Conservation (phyloP, 208 protist genomes). For the Trypanosoma theileri region DNA sequence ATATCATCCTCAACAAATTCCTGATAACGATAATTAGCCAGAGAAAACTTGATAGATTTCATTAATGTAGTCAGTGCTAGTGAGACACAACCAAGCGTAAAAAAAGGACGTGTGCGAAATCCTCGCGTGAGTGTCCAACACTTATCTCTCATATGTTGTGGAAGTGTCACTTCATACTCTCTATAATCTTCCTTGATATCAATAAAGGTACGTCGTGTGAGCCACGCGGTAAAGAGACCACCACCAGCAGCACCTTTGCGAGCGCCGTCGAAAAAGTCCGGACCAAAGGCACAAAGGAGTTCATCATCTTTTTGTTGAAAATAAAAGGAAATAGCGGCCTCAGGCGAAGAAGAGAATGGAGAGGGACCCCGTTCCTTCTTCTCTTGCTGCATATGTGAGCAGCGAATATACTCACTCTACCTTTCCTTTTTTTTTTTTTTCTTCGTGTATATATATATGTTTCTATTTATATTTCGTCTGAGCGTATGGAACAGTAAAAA, state of each 20-base stretch:
- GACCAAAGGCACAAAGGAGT: conserved; percentile 74
- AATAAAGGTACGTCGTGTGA: conserved; percentile 43
- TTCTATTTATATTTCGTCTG: too few relatives aligned
- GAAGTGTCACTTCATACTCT: conserved; percentile 45
- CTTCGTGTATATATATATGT: not conserved
- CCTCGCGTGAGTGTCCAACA: conserved; percentile 48
- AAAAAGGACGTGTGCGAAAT: conserved; percentile 68
- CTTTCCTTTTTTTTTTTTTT: not conserved
- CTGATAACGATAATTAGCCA: conserved; percentile 63
- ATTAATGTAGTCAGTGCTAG: conserved; percentile 55
- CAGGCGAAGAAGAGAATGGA: too few relatives aligned
- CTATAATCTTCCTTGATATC: conserved; percentile 55
- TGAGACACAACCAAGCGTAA: conserved; percentile 69
- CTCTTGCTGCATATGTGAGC: conserved; percentile 1
- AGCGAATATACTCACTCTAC: not conserved
- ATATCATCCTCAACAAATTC: conserved; percentile 80
- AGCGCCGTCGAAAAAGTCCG: conserved; percentile 74
- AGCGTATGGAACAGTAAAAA: too few relatives aligned
- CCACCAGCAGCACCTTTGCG: conserved; percentile 49
- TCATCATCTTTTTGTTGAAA: conserved; percentile 65
- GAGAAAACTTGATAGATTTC: conserved; percentile 66
- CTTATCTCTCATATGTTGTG: conserved; percentile 13
- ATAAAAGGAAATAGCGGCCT: conserved; percentile 26
- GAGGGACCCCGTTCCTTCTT: not conserved
- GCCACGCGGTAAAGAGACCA: conserved; percentile 35